phyloP scores from a whole-genome alignment of 1,284 basidiomycete species.

The Moesziomyces sp. region DNA sequence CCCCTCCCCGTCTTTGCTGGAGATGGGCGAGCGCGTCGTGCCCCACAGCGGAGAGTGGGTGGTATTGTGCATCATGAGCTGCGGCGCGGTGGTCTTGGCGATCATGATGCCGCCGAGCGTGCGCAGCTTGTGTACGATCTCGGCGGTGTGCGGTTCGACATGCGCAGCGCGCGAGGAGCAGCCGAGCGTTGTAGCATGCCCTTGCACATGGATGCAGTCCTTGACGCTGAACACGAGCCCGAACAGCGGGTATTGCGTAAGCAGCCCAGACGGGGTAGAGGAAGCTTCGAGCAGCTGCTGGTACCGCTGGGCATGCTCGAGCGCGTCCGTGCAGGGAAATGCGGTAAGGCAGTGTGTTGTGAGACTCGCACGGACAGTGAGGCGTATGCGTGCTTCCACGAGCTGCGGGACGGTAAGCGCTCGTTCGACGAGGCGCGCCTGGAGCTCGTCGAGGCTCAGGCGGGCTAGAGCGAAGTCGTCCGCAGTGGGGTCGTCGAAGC shows the following conservation, averaged over 20 bases:
- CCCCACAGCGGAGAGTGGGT: conserved; percentile 43
- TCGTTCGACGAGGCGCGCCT: not conserved
- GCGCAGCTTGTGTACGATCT: conserved; percentile 12
- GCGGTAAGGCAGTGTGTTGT: conserved; percentile 47
- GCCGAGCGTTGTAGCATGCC: conserved; percentile 37
- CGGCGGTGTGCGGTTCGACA: not conserved
- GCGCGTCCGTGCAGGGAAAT: conserved; percentile 23
- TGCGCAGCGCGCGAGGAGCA: conserved; percentile 30
- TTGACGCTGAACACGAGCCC: conserved; percentile 54
- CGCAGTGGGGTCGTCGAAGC: conserved; percentile 9
- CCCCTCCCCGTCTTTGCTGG: not conserved
- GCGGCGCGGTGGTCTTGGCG: conserved; percentile 53
- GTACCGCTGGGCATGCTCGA: not conserved
- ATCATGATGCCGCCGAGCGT: conserved; percentile 43
- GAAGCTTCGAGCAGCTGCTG: not conserved
- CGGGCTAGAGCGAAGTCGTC: conserved; percentile 16
- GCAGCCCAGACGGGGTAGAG: not conserved
- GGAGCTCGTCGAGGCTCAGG: conserved; percentile 2
- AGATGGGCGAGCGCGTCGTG: conserved; percentile 9
- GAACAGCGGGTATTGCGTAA: conserved; percentile 13
- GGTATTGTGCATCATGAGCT: conserved; percentile 48
- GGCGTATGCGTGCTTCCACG: conserved; percentile 28
- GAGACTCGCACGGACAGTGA: conserved; percentile 26
- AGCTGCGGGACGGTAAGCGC: conserved; percentile 3
- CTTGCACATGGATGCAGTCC: conserved; percentile 48